Evolutionary conservation across 1,284 basidiomycete species (phyloP).

Genomic region (Pisolithus thermaeus): DNA sequence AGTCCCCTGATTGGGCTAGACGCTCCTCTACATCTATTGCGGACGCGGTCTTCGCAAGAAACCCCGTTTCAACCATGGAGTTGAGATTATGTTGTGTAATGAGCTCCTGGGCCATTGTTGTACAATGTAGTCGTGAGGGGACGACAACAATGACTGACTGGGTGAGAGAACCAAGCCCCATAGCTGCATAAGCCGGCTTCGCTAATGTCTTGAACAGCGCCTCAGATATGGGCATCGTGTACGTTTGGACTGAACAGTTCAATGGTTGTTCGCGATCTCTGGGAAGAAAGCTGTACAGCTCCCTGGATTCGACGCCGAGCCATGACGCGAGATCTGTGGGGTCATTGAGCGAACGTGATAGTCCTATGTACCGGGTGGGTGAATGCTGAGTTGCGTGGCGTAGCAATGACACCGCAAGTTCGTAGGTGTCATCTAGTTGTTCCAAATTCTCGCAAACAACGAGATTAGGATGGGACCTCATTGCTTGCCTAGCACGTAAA

Average conservation of each 20-base stretch:
- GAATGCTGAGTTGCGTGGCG: slow-evolving; percentile 54
- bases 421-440: slow-evolving; percentile 77
- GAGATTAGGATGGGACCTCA: slow-evolving; percentile 47
- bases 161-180: slow-evolving; percentile 37
- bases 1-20: slow-evolving; percentile 59
- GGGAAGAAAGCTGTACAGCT: slow-evolving; percentile 77
- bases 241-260: slow-evolving; percentile 65
- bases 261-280: slow-evolving; percentile 82
- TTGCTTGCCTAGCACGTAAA: slow-evolving; percentile 16
- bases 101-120: slow-evolving; percentile 75
- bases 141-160: slow-evolving; percentile 82
- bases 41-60: slow-evolving; percentile 53
- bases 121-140: slow-evolving; percentile 80
- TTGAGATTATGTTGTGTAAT: slow-evolving; percentile 85
- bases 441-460: slow-evolving; percentile 87
- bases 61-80: slow-evolving; percentile 66
- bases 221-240: slow-evolving; percentile 83
- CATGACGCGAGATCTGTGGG: slow-evolving; percentile 77
- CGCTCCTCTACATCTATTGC: slow-evolving; percentile 59
- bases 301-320: slow-evolving; percentile 67
- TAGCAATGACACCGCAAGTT: slow-evolving; percentile 72
- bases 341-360: slow-evolving; percentile 78
- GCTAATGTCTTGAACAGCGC: slow-evolving; percentile 90
- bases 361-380: slow-evolving; percentile 72
- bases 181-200: slow-evolving; percentile 79